phyloP scores from a whole-genome alignment of 768 basidiomycete genomes.

The Boletus speciosus region DNA sequence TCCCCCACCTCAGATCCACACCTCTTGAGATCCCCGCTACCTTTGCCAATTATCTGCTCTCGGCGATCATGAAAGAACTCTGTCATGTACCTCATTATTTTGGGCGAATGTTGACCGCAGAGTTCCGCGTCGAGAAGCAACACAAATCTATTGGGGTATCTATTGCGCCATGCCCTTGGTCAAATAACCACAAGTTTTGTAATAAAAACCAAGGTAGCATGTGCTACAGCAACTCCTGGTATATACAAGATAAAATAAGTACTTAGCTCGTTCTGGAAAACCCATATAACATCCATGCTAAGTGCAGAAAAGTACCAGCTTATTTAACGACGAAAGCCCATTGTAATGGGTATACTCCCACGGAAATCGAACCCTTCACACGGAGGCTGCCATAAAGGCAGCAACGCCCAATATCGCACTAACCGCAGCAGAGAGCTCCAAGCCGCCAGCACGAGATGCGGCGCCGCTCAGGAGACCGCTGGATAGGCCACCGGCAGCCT shows the following conservation, averaged over 20 bases:
- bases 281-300: slow-evolving; percentile 8
- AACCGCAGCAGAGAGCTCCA: slow-evolving; percentile 28
- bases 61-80: slow-evolving; percentile 7
- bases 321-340: slow-evolving; percentile 19
- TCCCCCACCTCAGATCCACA: slow-evolving; percentile 9
- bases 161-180: background rate
- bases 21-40: slow-evolving; percentile 21
- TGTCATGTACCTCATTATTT: slow-evolving; percentile 2
- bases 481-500: slow-evolving; percentile 63
- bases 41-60: slow-evolving; percentile 2
- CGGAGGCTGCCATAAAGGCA: slow-evolving; percentile 30
- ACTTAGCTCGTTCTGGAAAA: slow-evolving; percentile 5
- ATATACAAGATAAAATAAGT: slow-evolving; percentile 20
- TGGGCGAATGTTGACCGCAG: background rate
- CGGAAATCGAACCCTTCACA: slow-evolving; percentile 14
- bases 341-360: slow-evolving; percentile 17
- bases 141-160: slow-evolving; percentile 1
- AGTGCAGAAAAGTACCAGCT: slow-evolving; percentile 21
- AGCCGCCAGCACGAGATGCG: slow-evolving; percentile 23
- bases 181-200: background rate
- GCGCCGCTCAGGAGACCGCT: slow-evolving; percentile 32
- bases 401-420: slow-evolving; percentile 33
- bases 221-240: slow-evolving; percentile 11
- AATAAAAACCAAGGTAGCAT: slow-evolving; percentile 1
- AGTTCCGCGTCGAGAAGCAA: slow-evolving; percentile 1